Conservation (phyloP, 2,329 filamentous ascomycete genomes). For the Aspergillus ruber region DNA sequence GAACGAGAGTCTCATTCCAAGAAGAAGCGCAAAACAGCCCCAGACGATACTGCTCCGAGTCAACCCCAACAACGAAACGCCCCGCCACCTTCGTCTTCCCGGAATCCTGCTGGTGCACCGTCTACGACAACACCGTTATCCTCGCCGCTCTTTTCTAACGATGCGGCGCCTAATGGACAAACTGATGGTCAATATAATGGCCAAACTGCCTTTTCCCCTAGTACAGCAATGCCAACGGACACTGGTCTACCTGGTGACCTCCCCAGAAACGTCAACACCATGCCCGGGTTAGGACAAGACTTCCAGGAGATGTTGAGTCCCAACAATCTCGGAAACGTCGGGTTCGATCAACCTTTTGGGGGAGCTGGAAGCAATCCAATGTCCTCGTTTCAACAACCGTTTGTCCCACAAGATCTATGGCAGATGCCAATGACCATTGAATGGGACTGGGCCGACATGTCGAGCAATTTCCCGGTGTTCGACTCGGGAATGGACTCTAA, state of each 20-base stretch:
- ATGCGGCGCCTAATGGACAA: constrained; percentile 8
- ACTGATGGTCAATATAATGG: constrained; percentile 3
- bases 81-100: constrained; percentile 16
- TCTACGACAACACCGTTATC: constrained; percentile 18
- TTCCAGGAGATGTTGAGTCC: constrained; percentile 35
- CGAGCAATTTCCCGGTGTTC: constrained; percentile 31
- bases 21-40: constrained; percentile 75
- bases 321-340: constrained; percentile 25
- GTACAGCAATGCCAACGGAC: constrained; percentile 17
- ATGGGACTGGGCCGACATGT: constrained; percentile 66
- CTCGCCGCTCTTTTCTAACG: constrained; percentile 18
- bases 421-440: constrained; percentile 94
- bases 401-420: constrained; percentile 89
- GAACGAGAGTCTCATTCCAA: constrained; percentile 76
- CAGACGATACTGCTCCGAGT: constrained; percentile 34
- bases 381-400: constrained; percentile 67
- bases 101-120: constrained; percentile 17
- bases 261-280: constrained; percentile 19
- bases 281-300: constrained; percentile 27
- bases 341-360: constrained; percentile 27
- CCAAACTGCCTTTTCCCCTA: constrained; percentile 18
- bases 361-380: constrained; percentile 26
- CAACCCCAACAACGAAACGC: constrained; percentile 8
- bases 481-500: constrained; percentile 18
- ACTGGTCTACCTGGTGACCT: constrained; percentile 18